Base-by-base conservation (phyloP, 129 eudicot species). In the Calendula officinalis region DNA sequence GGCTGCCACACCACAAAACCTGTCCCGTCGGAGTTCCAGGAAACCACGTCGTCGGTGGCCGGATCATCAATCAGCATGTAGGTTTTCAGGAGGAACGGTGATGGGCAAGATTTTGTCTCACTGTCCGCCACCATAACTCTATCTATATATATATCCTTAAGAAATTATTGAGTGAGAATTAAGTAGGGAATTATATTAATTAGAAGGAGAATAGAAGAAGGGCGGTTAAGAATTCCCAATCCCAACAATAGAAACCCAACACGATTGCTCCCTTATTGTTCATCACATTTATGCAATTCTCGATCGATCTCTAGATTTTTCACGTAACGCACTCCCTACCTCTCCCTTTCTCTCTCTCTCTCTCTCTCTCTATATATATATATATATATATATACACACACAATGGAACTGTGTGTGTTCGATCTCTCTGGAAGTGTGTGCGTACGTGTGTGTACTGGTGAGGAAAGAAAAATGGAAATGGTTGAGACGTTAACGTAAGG, bases 211-310 rank as follows among this genome's bases (percentile, higher is more conserved):
- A 90, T 69, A 90, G 89, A 78, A 90, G 91, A 73, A 90, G 92
- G 69, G 97, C 89, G 32, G 92, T 90, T 79, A 90, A 79, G 69
- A 86, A 86, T 66, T 84, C 95, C 95, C 97, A 90, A 60, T 75
- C 83, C 97, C 97, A 90, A 40, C 95, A 86, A 72, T 86, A 86
- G 65, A 90, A 90, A 52, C 97, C 97, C 85, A 75, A 86, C 77
- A 90, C 92, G 91, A 81, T 71, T 71, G 44, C 7, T 70, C 36
- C 76, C 66, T 71, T 82, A 51, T 51, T 62, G 81, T 85, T 89
- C 97, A 89, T 89, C 87, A 80, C 80, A 82, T 60, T 62, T 52
- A 22, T 70, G 68, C 75, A 62, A 52, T 53, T n/a, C n/a, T 52
- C 49, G 52, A 15, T 66, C 11, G 71, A 66, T 41, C 6, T 40